Percentiles rank a stretch among this genome's conserved stretches.
These are phyloP conservation scores for Blastomyces emzantsi DNA, from an alignment of 2,329 filamentous ascomycete species.

Conservation along the genomic window DNA sequence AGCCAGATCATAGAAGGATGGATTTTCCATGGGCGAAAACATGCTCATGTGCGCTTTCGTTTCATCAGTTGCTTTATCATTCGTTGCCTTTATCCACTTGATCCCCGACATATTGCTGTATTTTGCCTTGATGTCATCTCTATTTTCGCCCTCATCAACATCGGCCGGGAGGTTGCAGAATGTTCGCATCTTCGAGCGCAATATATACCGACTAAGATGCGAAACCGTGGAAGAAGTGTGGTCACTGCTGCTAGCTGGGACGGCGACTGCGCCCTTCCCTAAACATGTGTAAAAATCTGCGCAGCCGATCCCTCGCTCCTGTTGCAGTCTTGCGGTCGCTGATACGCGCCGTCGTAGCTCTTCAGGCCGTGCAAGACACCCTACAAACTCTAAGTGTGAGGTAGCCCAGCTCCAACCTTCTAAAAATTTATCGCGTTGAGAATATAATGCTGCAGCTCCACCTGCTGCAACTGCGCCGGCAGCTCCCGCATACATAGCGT, in stretches of 20 bases:
- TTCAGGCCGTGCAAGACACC: slow-evolving; percentile 73
- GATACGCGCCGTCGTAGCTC: slow-evolving; percentile 67
- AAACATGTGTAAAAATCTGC: slow-evolving; percentile 81
- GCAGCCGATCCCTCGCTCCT: slow-evolving; percentile 63
- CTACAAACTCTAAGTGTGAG: slow-evolving; percentile 89
- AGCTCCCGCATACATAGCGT: slow-evolving; percentile 78
- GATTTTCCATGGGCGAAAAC: slow-evolving; percentile 39
- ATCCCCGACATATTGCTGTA: slow-evolving; percentile 31
- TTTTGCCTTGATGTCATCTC: slow-evolving; percentile 21
- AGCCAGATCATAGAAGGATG: slow-evolving; percentile 35
- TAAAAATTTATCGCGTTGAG: slow-evolving; percentile 70
- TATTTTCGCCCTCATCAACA: slow-evolving; percentile 25
- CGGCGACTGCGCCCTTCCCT: slow-evolving; percentile 52
- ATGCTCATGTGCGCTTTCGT: slow-evolving; percentile 61
- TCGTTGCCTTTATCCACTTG: slow-evolving; percentile 62
- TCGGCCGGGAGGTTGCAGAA: slow-evolving; percentile 75
- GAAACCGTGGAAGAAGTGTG: slow-evolving; percentile 22
- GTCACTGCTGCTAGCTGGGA: slow-evolving; percentile 17
- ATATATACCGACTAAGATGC: slow-evolving; percentile 30
- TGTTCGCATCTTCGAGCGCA: slow-evolving; percentile 56
- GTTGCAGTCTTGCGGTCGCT: slow-evolving; percentile 55
- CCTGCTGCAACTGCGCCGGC: slow-evolving; percentile 70
- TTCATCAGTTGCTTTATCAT: slow-evolving; percentile 72
- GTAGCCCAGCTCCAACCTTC: slow-evolving; percentile 73
- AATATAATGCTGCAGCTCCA: slow-evolving; percentile 75